Percentiles rank a stretch among this genome's conserved stretches.
Evolutionary conservation across 2,329 filamentous ascomycete species (phyloP).

Genomic region (Penicillium digitatum): DNA sequence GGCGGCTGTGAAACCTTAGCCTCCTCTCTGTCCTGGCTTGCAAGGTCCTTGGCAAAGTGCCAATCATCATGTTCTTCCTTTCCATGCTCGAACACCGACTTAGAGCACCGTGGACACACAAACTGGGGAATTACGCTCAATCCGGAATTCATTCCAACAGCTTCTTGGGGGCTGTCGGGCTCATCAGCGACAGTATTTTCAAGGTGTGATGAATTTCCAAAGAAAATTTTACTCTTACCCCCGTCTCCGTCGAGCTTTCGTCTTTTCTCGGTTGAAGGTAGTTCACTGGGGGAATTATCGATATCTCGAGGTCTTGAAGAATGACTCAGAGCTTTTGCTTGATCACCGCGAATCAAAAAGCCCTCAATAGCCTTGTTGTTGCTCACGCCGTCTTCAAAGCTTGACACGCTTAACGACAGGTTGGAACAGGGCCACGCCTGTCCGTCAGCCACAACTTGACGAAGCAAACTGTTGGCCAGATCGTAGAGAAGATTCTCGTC

Average conservation of each 20-base stretch:
- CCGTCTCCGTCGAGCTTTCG: slow-evolving; percentile 50
- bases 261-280: slow-evolving; percentile 39
- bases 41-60: slow-evolving; percentile 87
- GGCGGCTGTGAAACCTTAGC: slow-evolving; percentile 19
- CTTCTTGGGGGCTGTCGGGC: not conserved
- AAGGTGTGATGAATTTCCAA: slow-evolving; percentile 41
- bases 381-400: slow-evolving; percentile 81
- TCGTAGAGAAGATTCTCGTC: slow-evolving; percentile 70
- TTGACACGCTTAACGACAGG: slow-evolving; percentile 80
- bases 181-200: slow-evolving; percentile 1
- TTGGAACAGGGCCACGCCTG: slow-evolving; percentile 88
- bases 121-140: slow-evolving; percentile 25
- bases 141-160: not conserved
- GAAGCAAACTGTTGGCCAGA: slow-evolving; percentile 70
- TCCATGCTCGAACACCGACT: slow-evolving; percentile 55
- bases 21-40: slow-evolving; percentile 57
- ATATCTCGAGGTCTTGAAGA: slow-evolving; percentile 16
- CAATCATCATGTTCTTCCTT: slow-evolving; percentile 81
- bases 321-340: slow-evolving; percentile 48
- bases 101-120: slow-evolving; percentile 64
- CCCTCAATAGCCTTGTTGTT: slow-evolving; percentile 81
- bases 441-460: slow-evolving; percentile 73
- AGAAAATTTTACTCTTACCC: slow-evolving; percentile 57
- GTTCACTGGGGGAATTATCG: slow-evolving; percentile 9
- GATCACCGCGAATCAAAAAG: slow-evolving; percentile 69